phyloP scores from a whole-genome alignment of 805 yeast genomes.

The Teunomyces tritomae region DNA sequence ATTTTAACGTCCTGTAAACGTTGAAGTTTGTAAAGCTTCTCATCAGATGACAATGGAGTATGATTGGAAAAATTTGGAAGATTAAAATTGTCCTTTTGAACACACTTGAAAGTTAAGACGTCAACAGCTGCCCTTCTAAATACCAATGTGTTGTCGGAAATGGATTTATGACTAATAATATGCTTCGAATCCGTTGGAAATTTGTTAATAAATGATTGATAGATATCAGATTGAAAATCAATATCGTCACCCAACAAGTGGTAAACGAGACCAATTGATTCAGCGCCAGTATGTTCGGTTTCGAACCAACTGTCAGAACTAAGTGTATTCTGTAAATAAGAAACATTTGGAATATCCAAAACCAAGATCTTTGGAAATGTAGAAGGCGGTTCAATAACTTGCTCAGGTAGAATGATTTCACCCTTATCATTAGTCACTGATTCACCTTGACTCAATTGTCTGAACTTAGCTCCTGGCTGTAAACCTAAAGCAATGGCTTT shows the following conservation, averaged over 20 bases:
- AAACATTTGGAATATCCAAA: constrained; percentile 65
- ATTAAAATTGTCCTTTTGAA: constrained; percentile 46
- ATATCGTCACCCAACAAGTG: constrained; percentile 72
- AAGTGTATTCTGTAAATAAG: constrained; percentile 38
- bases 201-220: constrained; percentile 48
- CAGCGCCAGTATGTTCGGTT: constrained; percentile 27
- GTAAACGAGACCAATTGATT: constrained; percentile 56
- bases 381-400: constrained; percentile 67
- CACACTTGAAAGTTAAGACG: constrained; percentile 54
- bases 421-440: constrained; percentile 60
- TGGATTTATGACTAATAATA: constrained; percentile 67
- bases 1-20: constrained; percentile 29
- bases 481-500: constrained; percentile 71
- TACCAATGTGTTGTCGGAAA: constrained; percentile 60
- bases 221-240: constrained; percentile 40
- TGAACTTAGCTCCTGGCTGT: constrained; percentile 59
- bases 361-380: constrained; percentile 59
- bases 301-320: constrained; percentile 30
- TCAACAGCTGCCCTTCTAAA: constrained; percentile 54
- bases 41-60: constrained; percentile 10
- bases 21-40: constrained; percentile 22
- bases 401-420: constrained; percentile 55
- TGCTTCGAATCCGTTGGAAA: constrained; percentile 58
- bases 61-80: constrained; percentile 30
- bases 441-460: constrained; percentile 58